phyloP scores from a whole-genome alignment of 768 basidiomycete species.

The Collybiopsis luxurians region DNA sequence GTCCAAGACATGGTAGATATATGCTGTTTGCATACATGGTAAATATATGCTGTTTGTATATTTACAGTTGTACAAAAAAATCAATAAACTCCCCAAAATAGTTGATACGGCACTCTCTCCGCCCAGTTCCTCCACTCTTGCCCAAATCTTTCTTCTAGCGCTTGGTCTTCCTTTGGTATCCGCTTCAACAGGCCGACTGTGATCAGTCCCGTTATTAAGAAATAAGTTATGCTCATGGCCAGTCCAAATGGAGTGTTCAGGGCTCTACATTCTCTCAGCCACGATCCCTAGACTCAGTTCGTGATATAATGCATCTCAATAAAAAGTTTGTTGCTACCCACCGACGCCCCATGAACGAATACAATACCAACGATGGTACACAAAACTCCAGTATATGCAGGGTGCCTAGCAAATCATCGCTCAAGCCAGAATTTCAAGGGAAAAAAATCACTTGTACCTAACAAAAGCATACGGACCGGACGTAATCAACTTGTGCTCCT shows the following conservation, averaged over 20 bases:
- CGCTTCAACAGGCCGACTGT: constrained; percentile 33
- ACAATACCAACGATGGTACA: constrained; percentile 33
- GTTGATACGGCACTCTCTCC: constrained; percentile 39
- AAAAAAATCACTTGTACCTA: constrained; percentile 14
- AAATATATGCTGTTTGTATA: too few species aligned
- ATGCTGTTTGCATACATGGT: too few species aligned
- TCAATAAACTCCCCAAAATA: constrained; percentile 48
- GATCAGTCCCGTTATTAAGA: constrained; percentile 28
- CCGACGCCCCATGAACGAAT: constrained; percentile 8
- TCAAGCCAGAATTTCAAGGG: too few species aligned
- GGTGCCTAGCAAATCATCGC: constrained; percentile 38
- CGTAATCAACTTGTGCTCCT: constrained; percentile 44
- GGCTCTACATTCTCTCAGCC: constrained; percentile 29
- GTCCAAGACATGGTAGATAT: too few species aligned
- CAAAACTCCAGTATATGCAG: constrained; percentile 45
- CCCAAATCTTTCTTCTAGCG: constrained; percentile 37
- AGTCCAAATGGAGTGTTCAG: constrained; percentile 30
- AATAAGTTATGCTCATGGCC: constrained; percentile 21
- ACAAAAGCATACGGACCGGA: constrained; percentile 46
- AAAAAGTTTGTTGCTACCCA: constrained; percentile 6
- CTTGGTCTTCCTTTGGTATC: constrained; percentile 44
- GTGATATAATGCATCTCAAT: neutral
- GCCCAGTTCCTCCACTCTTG: constrained; percentile 44
- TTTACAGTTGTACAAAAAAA: neutral
- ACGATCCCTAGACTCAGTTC: constrained; percentile 36